phyloP scores from a whole-genome alignment of 1,139 yeast genomes.

The Meyerozyma athensensis region DNA sequence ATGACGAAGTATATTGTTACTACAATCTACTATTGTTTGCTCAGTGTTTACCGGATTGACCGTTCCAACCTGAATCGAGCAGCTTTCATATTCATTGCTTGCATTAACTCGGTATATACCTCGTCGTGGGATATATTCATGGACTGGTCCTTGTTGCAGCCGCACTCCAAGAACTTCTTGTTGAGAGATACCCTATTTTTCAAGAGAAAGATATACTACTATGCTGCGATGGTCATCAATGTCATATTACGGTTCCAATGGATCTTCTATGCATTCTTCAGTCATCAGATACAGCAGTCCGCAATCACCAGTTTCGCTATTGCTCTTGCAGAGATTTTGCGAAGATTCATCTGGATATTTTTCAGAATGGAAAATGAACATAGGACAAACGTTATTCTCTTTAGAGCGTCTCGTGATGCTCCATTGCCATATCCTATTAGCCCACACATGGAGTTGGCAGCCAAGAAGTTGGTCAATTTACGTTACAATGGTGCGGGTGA shows the following conservation, averaged over 20 bases:
- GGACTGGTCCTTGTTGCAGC: constrained; percentile 91
- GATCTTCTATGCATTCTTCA: constrained; percentile 77
- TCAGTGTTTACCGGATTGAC: constrained; percentile 76
- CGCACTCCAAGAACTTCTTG: constrained; percentile 50
- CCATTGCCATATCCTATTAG: constrained; percentile 72
- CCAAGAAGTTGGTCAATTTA: constrained; percentile 35
- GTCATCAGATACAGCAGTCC: constrained; percentile 76
- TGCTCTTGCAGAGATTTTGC: constrained; percentile 72
- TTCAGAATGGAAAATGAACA: constrained; percentile 97
- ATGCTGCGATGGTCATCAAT: constrained; percentile 68
- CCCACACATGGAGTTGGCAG: constrained; percentile 33
- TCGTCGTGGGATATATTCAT: constrained; percentile 85
- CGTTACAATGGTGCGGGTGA: constrained; percentile 18
- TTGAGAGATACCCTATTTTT: constrained; percentile 71
- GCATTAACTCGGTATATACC: constrained; percentile 64
- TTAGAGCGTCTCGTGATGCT: constrained; percentile 81
- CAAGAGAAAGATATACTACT: constrained; percentile 57
- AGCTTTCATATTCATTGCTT: constrained; percentile 68
- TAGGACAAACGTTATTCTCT: constrained; percentile 77
- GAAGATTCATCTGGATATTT: constrained; percentile 85
- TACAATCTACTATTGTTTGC: constrained; percentile 63
- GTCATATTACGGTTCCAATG: constrained; percentile 80
- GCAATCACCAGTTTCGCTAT: constrained; percentile 84
- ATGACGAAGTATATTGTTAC: constrained; percentile 70
- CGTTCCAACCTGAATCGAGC: constrained; percentile 40